Evolutionary conservation across 108 stramenopile species (phyloP), one percentile per base, ranked within the genome.

Genomic region (Stephanodiscus triporus): DNA sequence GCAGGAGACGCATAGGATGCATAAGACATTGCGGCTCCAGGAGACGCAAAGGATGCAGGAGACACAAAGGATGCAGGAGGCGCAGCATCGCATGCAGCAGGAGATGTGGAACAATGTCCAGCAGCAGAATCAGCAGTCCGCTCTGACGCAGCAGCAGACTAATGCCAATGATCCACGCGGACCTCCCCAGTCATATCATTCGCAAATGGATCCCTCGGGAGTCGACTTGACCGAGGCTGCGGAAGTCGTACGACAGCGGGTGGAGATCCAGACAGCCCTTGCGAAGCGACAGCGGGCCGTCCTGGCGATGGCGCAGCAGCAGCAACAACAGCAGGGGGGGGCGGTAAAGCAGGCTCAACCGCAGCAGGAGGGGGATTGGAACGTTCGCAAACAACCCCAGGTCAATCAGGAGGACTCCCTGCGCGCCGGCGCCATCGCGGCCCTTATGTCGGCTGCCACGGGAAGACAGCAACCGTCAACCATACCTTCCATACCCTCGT

Each of bases 251-350:
- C 43, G 77, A 8, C 81, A 82, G 53, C 61, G 56, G 32, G 79
- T 73, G 3, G 68, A 80, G 37, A 63, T 80, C 30, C 79, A 80
- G 51, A 73, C 76, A 14, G 77, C 67, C 9, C 55, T 78, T 50
- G 81, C 64, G 34, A 73, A 82, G 42, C 70, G 81, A 32, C 81
- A 77, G 20, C 81, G 74, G 48, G 81, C 76, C 27, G 81, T 67
- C n/a, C 19, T 54, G 57, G 30, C 63, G 23, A 26, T 66, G 72
- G 72, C 64, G 24, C 48, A 48, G 7, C 61, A 37, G 38, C 49
- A 63, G 34, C 48, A 42, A 36, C 56, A 37, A 48, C 69, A 64
- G 6, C 58, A 59, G 32, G 60, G 59, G 29, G 27, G n/a, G 66
- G 17, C 53, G 26, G 53, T 9, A 13, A 27, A 20, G 43, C 62